Evolutionary conservation across 2,329 filamentous ascomycete genomes (phyloP), one percentile per base, ranked within the genome.

Genomic region (Lasiodiplodia sp.): DNA sequence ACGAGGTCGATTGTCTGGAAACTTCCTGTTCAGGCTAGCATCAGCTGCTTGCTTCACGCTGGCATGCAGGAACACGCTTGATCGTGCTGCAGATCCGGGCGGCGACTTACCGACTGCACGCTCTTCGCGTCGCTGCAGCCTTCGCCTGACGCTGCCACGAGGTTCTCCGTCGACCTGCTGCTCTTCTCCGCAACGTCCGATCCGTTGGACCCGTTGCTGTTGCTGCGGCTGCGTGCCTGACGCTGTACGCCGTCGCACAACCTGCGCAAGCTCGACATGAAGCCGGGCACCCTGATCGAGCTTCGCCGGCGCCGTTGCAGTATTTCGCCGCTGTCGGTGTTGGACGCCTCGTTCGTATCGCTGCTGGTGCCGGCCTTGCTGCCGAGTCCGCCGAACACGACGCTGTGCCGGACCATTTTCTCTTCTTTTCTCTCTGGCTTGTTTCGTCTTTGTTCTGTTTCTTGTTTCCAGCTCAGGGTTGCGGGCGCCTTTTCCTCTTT

Each of bases 21-120:
- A 64, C 51, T 64, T 64, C 60, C 60, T 53, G 60, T 64, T 64
- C n/a, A 11, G 60, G 60, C 60, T 64, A 64, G 60, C 37, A 49
- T 64, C 28, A 64, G 60, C 23, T 21, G 40, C 18, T 21, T 37
- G 31, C 18, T 38, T 37, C 5, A 28, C 38, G 23, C 37, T 53
- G 31, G 31, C 51, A 14, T 53, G 51, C n/a, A 21, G 25, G 23
- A 55, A 55, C 52, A 55, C 52, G 56, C 34, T n/a, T 57, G 55
- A 23, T 4, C 5, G 34, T n/a, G n/a, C 53, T n/a, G n/a, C 14
- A 18, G 18, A 37, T 57, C 53, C 12, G 56, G 18, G 34, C 6
- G 11, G 12, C 38, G 8, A 63, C 60, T 28, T n/a, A 64, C 60
- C 60, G 60, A 64, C 18, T 38, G 47, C 21, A 40, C n/a, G 31